Evolutionary conservation across 805 yeast species (phyloP), one percentile per base, ranked within the genome.

Genomic region (Hanseniaspora pseudoguilliermondii): DNA sequence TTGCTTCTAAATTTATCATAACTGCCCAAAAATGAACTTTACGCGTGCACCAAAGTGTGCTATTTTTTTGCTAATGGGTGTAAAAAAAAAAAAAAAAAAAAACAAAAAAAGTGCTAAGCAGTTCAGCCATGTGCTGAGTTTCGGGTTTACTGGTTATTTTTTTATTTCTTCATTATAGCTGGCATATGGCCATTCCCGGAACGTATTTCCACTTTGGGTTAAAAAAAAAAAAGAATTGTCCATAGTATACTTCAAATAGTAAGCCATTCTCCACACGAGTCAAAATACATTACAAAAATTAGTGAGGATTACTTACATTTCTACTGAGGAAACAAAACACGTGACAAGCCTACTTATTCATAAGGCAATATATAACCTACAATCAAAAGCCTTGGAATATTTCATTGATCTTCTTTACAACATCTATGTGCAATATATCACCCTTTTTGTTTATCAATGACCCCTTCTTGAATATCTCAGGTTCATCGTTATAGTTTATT

Each of bases 401-500:
- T 34, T 64, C 64, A 56, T 73, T 75, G 7, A 73, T 64, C 20
- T 62, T 48, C 55, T 72, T 72, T 23, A 68, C 68, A 16, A 73
- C 73, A 60, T 73, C 75, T 41, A 71, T 61, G 58, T 73, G 76
- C 34, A 68, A 51, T 8, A 73, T 63, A 23, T 72, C 75, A 62
- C 86, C 93, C 41, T 73, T 71, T 23, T 76, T 88, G 46, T 80
- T 76, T 11, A 73, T 64, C 55, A 73, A 57, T 2, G 74, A 67
- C 0, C 98, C 98, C 70, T 91, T 93, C 60, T 84, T 86, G 70
- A 71, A 93, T 59, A 89, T 82, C 55, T 86, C 96, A 0, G 85
- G 86, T 69, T 91, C 97, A 60, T 86, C 80, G 66, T 93, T 93
- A 69, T 93, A 93, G 65, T 93, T 93, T 44, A 91, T 81, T 0